phyloP scores from a whole-genome alignment of 805 yeast species.

The Metschnikowia koreensis region DNA sequence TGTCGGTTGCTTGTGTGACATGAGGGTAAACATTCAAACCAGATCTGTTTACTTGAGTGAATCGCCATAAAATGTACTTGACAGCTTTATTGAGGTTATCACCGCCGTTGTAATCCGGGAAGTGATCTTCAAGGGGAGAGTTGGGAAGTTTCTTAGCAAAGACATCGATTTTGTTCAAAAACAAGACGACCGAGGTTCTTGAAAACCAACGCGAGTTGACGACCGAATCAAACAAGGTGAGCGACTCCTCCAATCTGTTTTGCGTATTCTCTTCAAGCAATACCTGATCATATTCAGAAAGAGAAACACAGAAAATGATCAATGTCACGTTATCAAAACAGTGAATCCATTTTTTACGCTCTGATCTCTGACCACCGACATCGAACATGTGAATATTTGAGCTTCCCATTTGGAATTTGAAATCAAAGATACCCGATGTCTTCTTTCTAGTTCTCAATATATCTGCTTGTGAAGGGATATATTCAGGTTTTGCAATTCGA shows the following conservation, averaged over 20 bases:
- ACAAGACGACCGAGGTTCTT: constrained; percentile 79
- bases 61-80: constrained; percentile 86
- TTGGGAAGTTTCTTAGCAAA: constrained; percentile 80
- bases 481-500: constrained; percentile 57
- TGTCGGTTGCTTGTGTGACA: constrained; percentile 92
- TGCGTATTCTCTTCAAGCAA: constrained; percentile 49
- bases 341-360: constrained; percentile 96
- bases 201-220: constrained; percentile 92
- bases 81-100: constrained; percentile 85
- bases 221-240: constrained; percentile 83
- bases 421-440: constrained; percentile 89
- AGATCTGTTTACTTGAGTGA: constrained; percentile 78
- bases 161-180: constrained; percentile 86
- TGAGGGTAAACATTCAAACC: constrained; percentile 84
- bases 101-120: constrained; percentile 93
- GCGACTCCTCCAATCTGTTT: constrained; percentile 43
- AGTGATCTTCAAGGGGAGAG: constrained; percentile 77
- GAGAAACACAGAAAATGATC: constrained; percentile 86
- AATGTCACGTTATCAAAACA: constrained; percentile 91
- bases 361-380: constrained; percentile 95
- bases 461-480: constrained; percentile 73
- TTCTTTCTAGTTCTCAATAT: constrained; percentile 84
- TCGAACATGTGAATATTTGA: constrained; percentile 54
- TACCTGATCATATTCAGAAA: constrained; percentile 88
- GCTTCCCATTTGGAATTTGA: constrained; percentile 71